phyloP scores from a whole-genome alignment of 2,329 filamentous ascomycete genomes.

The Gaeumannomyces sp. region DNA sequence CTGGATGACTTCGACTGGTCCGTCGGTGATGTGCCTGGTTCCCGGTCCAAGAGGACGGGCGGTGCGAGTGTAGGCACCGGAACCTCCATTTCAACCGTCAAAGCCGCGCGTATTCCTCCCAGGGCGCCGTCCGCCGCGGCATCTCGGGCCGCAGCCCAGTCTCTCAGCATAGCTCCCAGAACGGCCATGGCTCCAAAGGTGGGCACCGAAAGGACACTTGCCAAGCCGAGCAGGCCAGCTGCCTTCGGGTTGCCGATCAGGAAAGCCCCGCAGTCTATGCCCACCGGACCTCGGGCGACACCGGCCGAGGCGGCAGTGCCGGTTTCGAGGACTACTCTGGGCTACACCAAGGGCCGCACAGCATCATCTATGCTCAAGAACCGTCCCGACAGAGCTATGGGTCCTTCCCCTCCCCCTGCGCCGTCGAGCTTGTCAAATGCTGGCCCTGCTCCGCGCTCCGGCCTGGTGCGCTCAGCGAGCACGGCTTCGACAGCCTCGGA shows the following conservation, averaged over 20 bases:
- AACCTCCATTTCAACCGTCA: background rate
- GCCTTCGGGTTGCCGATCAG: conserved; percentile 21
- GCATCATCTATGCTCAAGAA: conserved; percentile 40
- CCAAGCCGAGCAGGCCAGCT: conserved; percentile 16
- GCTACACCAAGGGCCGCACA: conserved; percentile 72
- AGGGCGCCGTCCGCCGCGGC: conserved; percentile 41
- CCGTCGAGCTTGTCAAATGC: background rate
- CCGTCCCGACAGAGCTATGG: background rate
- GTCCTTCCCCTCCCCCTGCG: background rate
- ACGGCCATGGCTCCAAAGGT: conserved; percentile 20
- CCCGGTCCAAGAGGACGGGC: conserved; percentile 21
- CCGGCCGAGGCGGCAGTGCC: conserved; percentile 42
- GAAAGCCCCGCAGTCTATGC: conserved; percentile 21
- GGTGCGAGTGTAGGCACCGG: conserved; percentile 10
- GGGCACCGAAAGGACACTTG: conserved; percentile 16
- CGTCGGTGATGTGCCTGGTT: conserved; percentile 48
- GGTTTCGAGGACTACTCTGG: conserved; percentile 74
- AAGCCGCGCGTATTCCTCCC: conserved; percentile 10
- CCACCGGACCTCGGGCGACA: conserved; percentile 9
- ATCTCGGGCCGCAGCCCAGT: conserved; percentile 49
- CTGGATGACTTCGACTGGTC: conserved; percentile 59
- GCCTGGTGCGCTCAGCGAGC: conserved; percentile 25
- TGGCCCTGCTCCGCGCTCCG: background rate
- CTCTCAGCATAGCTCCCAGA: conserved; percentile 36
- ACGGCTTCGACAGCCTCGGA: conserved; percentile 32